Evolutionary conservation across 805 yeast species (phyloP).

Genomic region (Sugiyamaella mastotermitis): DNA sequence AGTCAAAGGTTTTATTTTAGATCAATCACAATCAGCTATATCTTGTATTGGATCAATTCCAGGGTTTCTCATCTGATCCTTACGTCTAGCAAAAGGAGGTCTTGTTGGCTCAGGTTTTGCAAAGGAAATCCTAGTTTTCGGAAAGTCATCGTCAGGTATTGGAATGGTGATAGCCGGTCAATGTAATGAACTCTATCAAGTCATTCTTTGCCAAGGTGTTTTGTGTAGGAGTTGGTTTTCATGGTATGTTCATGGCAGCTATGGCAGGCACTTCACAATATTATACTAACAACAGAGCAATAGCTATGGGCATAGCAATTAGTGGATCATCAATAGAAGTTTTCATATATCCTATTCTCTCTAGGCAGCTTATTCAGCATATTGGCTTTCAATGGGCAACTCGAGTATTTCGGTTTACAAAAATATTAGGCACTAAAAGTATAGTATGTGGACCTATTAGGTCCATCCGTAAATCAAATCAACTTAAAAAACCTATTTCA

Average conservation of each 20-base stretch:
- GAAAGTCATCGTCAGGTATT: slow-evolving; percentile 21
- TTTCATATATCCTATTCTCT: slow-evolving; percentile 41
- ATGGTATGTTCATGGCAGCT: slow-evolving; percentile 39
- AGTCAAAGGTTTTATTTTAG: too few species aligned
- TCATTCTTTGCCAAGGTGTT: slow-evolving; percentile 48
- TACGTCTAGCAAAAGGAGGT: slow-evolving; percentile 24
- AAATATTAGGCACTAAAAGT: too few species aligned
- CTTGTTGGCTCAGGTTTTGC: slow-evolving; percentile 24
- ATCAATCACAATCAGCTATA: slow-evolving; percentile 24
- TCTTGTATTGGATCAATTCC: slow-evolving; percentile 26
- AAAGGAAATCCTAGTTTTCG: slow-evolving; percentile 17
- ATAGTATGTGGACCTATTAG: too few species aligned
- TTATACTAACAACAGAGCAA: slow-evolving; percentile 38
- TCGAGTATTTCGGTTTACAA: slow-evolving; percentile 38
- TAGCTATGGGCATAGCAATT: slow-evolving; percentile 42
- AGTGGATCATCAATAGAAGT: slow-evolving; percentile 51
- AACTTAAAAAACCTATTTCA: slow-evolving; percentile 22
- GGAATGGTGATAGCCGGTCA: slow-evolving; percentile 29
- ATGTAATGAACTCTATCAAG: slow-evolving; percentile 41
- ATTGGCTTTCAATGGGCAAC: slow-evolving; percentile 50
- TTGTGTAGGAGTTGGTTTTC: slow-evolving; percentile 40
- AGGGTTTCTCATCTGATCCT: slow-evolving; percentile 19
- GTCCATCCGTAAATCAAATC: too few species aligned
- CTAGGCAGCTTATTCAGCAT: slow-evolving; percentile 34
- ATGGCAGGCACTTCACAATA: slow-evolving; percentile 42